Evolutionary conservation across 2,329 filamentous ascomycete species (phyloP).

Genomic region (Dactylellina parvicollis): DNA sequence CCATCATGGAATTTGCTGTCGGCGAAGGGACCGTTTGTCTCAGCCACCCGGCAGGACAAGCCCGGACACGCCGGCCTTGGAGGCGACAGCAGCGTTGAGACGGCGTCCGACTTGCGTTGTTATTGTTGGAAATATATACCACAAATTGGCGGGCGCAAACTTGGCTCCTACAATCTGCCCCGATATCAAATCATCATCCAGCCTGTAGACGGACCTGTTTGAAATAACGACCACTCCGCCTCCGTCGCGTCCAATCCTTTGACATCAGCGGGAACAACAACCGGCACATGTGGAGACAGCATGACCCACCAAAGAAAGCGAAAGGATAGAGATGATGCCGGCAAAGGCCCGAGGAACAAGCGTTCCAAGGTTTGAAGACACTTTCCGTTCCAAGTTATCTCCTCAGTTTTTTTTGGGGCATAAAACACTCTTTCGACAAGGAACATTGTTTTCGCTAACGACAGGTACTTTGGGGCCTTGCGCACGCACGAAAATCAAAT

Average conservation of each 20-base stretch:
- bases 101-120: constrained; percentile 37
- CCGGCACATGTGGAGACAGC: constrained; percentile 32
- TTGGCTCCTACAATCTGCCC: constrained; percentile 18
- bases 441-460: constrained; percentile 43
- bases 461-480: constrained; percentile 12
- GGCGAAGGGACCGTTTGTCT: constrained; percentile 29
- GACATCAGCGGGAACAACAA: constrained; percentile 10
- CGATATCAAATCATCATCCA: constrained; percentile 52
- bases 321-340: constrained; percentile 46
- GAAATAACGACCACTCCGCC: constrained; percentile 39
- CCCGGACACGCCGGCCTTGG: constrained; percentile 21
- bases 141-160: constrained; percentile 7
- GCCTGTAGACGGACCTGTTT: constrained; percentile 33
- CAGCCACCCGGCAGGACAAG: constrained; percentile 46
- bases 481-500: constrained; percentile 26
- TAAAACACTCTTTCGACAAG: constrained; percentile 11
- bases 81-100: too few species aligned
- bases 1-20: neutral
- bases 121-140: constrained; percentile 51
- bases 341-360: constrained; percentile 42
- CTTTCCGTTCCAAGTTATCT: constrained; percentile 35
- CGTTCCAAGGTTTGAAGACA: constrained; percentile 46
- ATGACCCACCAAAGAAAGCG: constrained; percentile 48
- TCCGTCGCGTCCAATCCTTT: constrained; percentile 36
- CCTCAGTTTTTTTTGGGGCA: constrained; percentile 16